A percentile compares a stretch with the other conserved stretches of the same genome.
Conservation (phyloP, 345 rosid genomes). For the Capsella bursapastoris region DNA sequence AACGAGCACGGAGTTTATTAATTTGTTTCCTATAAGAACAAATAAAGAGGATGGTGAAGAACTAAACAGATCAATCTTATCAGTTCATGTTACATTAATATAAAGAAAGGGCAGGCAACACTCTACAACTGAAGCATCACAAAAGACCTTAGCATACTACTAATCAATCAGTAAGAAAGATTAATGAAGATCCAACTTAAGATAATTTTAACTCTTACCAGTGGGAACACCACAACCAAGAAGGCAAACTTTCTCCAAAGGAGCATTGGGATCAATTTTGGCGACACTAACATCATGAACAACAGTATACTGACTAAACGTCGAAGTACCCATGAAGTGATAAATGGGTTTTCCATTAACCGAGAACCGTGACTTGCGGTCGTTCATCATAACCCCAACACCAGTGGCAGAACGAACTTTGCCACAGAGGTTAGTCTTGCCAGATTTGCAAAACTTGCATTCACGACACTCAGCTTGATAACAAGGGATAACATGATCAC, state of each 20-base stretch:
- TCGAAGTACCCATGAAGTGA: constrained; percentile 99
- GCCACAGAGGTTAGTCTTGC: constrained; percentile 97
- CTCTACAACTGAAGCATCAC: background rate
- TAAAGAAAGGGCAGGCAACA: background rate
- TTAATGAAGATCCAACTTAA: background rate
- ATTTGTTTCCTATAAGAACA: background rate
- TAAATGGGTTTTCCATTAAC: constrained; percentile 83
- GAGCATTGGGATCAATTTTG: constrained; percentile 88
- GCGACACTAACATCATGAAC: constrained; percentile 99
- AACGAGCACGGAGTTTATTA: too few relatives aligned
- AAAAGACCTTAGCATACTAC: background rate
- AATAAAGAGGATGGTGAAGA: background rate
- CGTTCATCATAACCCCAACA: constrained; percentile 94
- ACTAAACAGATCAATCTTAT: background rate
- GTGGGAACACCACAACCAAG: constrained; percentile 99
- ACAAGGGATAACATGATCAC: constrained; percentile 97
- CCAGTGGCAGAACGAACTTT: constrained; percentile 95
- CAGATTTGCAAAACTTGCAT: constrained; percentile 97
- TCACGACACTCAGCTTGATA: constrained; percentile 99
- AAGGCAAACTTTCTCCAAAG: constrained; percentile 97
- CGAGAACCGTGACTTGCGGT: constrained; percentile 83
- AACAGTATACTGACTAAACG: constrained; percentile 96
- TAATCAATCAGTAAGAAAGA: background rate
- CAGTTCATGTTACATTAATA: background rate
- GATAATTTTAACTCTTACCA: constrained; percentile 49